Evolutionary conservation across 2,329 filamentous ascomycete genomes (phyloP).

Genomic region (Aspergillus sp.): DNA sequence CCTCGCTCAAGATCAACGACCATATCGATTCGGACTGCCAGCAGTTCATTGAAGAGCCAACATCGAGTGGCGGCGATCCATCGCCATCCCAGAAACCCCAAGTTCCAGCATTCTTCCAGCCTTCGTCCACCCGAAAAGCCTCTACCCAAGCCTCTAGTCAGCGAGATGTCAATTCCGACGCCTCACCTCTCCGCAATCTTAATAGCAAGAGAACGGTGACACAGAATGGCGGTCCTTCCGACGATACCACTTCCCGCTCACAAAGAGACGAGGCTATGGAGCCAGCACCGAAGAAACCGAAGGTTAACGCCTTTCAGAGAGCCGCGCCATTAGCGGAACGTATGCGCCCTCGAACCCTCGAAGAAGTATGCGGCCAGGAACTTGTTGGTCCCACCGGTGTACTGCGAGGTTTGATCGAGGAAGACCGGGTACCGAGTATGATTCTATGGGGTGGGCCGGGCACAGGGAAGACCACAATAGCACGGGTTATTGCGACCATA

Average conservation of each 20-base stretch:
- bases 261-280: constrained; percentile 31
- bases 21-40: constrained; percentile 86
- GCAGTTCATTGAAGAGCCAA: constrained; percentile 57
- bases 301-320: constrained; percentile 62
- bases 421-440: constrained; percentile 87
- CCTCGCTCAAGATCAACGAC: constrained; percentile 69
- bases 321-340: constrained; percentile 87
- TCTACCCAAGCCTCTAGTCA: constrained; percentile 36
- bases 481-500: constrained; percentile 79
- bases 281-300: constrained; percentile 62
- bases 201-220: constrained; percentile 35
- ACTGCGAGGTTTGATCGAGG: constrained; percentile 80
- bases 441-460: constrained; percentile 69
- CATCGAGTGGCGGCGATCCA: constrained; percentile 46
- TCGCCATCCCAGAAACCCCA: constrained; percentile 39
- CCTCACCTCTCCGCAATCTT: constrained; percentile 26
- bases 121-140: constrained; percentile 48
- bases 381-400: constrained; percentile 84
- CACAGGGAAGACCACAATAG: constrained; percentile 67
- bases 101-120: constrained; percentile 57
- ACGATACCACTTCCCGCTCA: constrained; percentile 21
- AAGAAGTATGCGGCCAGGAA: constrained; percentile 88
- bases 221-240: constrained; percentile 24
- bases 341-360: constrained; percentile 81
- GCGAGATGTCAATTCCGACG: constrained; percentile 24